Base-by-base conservation (phyloP, 345 rosid species). In the Garcia nutans region DNA sequence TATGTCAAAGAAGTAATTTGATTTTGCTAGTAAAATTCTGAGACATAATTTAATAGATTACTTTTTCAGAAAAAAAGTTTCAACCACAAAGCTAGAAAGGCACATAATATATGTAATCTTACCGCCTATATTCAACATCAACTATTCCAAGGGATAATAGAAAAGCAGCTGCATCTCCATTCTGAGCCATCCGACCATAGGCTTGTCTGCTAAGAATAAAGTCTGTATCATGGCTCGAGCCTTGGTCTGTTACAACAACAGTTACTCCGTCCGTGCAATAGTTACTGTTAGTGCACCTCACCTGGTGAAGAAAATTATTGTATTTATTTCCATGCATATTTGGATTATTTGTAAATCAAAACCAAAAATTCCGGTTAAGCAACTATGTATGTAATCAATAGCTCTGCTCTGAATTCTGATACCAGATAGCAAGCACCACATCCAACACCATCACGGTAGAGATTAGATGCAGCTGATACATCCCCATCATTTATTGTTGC, bases 371-470 rank as follows among this genome's bases (percentile, higher is more conserved):
- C 17, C 6, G 28, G 3, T 28, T 22, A n/a, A 52, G 63, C n/a
- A n/a, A n/a, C 70, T 31, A 2, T 31, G n/a, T 19, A 8, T 15
- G 15, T 13, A 3, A 6, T 19, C 23, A 9, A 44, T 4, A 24
- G 24, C 56, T 15, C 20, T 22, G 19, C 12, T 24, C 23, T 60
- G n/a, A 24, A 11, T 4, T 37, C 41, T 37, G 6, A 10, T 80
- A 88, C 94, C 87, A 89, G 95, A 83, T 87, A 90, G 88, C 92
- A 90, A 82, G 89, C 90, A 37, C 95, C 92, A 52, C 95, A 90
- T n/a, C 95, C 95, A 19, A 88, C 73, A 20, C 95, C 92, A 47
- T 71, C 67, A 15, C 92, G 87, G 50, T 86, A 90, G 81, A 90
- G 95, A 52, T 80, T 82, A 54, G 91, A 87, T 15, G 84, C 92